Conservation (phyloP, 345 rosid genomes). For the Conringia planisiliqua region DNA sequence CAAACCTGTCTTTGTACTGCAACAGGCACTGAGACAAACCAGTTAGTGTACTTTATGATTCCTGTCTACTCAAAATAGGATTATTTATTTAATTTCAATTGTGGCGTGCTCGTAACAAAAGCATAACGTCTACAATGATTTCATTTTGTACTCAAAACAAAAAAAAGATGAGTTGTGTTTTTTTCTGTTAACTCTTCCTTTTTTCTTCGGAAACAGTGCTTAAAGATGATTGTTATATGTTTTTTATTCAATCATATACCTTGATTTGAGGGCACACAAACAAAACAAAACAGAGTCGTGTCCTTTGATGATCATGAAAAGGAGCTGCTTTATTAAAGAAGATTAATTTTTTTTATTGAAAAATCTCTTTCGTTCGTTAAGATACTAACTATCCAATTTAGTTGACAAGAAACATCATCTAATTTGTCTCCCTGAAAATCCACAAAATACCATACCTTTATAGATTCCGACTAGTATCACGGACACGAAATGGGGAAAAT, state of each 20-base stretch:
- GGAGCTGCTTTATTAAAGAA: slow-evolving; percentile 17
- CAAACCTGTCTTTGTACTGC: slow-evolving; percentile 17
- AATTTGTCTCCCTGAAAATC: background rate
- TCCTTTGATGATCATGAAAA: slow-evolving; percentile 21
- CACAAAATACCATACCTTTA: background rate
- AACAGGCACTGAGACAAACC: slow-evolving; percentile 21
- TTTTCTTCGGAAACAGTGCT: background rate
- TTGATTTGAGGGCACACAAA: slow-evolving; percentile 35
- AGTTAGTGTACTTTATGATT: slow-evolving; percentile 15
- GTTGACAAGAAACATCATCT: background rate
- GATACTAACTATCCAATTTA: background rate
- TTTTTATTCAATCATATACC: slow-evolving; percentile 32
- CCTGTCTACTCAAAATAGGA: slow-evolving; percentile 14
- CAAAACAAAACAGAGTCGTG: slow-evolving; percentile 19
- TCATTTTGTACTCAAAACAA: background rate
- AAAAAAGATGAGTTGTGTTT: background rate
- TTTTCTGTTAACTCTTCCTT: background rate
- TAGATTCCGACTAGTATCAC: background rate
- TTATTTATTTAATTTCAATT: background rate
- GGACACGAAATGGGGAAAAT: background rate
- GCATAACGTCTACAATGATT: slow-evolving; percentile 18
- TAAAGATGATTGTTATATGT: slow-evolving; percentile 23
- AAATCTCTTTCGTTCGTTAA: background rate
- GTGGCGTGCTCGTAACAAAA: slow-evolving; percentile 28
- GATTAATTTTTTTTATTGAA: background rate